Evolutionary conservation across 768 basidiomycete genomes (phyloP).

Genomic region (Antrodiella citrinella): DNA sequence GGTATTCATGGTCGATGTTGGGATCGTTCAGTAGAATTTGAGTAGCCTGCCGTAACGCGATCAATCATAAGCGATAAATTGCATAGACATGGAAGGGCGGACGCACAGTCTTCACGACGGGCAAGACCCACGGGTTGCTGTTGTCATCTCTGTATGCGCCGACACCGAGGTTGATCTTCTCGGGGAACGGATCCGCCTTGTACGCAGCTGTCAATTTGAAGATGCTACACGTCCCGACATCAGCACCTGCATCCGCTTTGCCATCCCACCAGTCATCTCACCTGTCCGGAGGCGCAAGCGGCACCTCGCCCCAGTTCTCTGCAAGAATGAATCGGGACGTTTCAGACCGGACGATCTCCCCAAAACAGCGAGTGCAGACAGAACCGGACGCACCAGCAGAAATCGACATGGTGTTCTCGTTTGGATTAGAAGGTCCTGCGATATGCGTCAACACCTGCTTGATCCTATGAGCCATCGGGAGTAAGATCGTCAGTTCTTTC

Average conservation of each 20-base stretch:
- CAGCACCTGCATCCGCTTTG: neutral
- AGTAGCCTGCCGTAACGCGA: constrained; percentile 54
- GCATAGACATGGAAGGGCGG: neutral
- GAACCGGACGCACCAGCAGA: too few relatives aligned
- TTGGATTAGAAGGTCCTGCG: constrained; percentile 16
- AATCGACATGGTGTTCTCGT: constrained; percentile 29
- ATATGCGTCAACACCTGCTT: constrained; percentile 54
- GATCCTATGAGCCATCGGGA: constrained; percentile 34
- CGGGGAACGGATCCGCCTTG: constrained; percentile 65
- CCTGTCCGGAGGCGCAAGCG: constrained; percentile 84
- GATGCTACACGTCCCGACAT: constrained; percentile 53
- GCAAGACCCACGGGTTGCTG: constrained; percentile 86
- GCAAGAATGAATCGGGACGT: too few relatives aligned
- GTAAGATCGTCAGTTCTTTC: too few relatives aligned
- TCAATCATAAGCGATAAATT: constrained; percentile 3
- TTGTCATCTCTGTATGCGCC: constrained; percentile 89
- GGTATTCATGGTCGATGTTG: constrained; percentile 83
- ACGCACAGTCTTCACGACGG: constrained; percentile 79
- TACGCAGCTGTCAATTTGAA: constrained; percentile 87
- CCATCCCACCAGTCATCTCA: constrained; percentile 21
- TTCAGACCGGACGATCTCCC: too few relatives aligned
- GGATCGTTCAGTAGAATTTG: constrained; percentile 60
- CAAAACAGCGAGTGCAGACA: too few relatives aligned
- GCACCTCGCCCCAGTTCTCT: constrained; percentile 73
- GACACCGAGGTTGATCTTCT: constrained; percentile 89